Percentiles rank a stretch among this genome's conserved stretches.
phyloP scores from a whole-genome alignment of 2,329 filamentous ascomycete genomes.

The Phyllosticta ampelicida region DNA sequence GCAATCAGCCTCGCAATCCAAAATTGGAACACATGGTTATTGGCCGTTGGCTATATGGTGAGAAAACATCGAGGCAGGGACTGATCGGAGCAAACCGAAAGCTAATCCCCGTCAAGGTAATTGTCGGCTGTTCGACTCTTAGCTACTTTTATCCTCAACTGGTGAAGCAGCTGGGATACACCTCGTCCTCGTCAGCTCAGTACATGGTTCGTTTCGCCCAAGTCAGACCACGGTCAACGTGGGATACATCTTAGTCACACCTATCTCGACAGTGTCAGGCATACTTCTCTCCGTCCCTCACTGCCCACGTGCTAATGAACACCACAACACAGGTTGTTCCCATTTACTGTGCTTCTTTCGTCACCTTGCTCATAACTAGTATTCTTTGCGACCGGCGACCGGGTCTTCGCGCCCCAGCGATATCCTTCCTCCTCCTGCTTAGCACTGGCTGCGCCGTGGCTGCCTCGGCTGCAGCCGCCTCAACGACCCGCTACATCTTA shows the following conservation, averaged over 20 bases:
- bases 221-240: background rate
- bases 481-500: conserved; percentile 44
- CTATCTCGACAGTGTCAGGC: background rate
- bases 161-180: conserved; percentile 42
- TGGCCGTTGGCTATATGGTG: conserved; percentile 42
- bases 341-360: conserved; percentile 44
- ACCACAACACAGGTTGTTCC: conserved; percentile 24
- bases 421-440: conserved; percentile 38
- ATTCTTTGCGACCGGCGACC: conserved; percentile 39
- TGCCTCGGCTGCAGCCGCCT: conserved; percentile 31
- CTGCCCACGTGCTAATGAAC: background rate
- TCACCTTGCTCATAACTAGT: conserved; percentile 37
- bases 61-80: background rate
- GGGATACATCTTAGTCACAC: background rate
- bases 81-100: background rate
- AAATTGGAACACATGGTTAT: conserved; percentile 39
- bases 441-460: conserved; percentile 22
- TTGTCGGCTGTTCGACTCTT: conserved; percentile 40
- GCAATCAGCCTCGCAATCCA: conserved; percentile 30
- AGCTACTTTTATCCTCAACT: conserved; percentile 46
- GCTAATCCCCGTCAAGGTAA: conserved; percentile 18
- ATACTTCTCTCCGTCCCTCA: background rate
- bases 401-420: conserved; percentile 37
- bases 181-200: conserved; percentile 32
- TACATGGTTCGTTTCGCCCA: conserved; percentile 32